phyloP scores from a whole-genome alignment of 1,284 basidiomycete species.

The Boletellus deceptivus region DNA sequence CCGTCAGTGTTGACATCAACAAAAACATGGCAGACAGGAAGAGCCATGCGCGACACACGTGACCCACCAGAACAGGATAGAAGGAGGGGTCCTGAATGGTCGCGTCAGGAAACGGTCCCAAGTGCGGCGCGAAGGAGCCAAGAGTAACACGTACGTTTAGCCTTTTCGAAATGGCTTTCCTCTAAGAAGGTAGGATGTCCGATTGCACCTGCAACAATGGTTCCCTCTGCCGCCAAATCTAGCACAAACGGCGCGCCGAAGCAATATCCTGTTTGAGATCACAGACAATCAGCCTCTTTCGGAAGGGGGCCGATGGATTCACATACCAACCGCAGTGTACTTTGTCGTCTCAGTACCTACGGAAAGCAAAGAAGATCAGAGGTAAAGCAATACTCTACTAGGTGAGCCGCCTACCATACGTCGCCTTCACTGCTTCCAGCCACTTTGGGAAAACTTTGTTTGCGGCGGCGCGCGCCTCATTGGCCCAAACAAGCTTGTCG shows the following conservation, averaged over 20 bases:
- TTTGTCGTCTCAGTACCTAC: constrained; percentile 22
- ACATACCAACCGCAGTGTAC: constrained; percentile 39
- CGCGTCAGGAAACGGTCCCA: too few species aligned
- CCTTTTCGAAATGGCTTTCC: constrained; percentile 44
- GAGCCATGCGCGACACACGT: too few species aligned
- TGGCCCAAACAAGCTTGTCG: constrained; percentile 17
- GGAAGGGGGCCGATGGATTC: too few species aligned
- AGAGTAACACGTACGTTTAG: too few species aligned
- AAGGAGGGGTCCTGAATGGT: constrained; percentile 44
- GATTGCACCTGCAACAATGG: constrained; percentile 48
- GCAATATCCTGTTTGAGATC: constrained; percentile 45
- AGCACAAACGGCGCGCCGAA: constrained; percentile 53
- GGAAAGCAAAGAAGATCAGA: background rate
- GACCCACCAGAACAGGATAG: constrained; percentile 47
- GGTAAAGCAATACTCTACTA: background rate
- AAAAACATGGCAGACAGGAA: too few species aligned
- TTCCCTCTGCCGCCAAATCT: constrained; percentile 42
- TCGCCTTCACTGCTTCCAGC: constrained; percentile 19
- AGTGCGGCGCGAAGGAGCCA: too few species aligned
- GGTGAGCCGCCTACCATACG: constrained; percentile 9
- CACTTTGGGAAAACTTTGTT: constrained; percentile 9
- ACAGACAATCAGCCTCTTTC: too few species aligned
- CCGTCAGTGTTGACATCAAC: constrained; percentile 21
- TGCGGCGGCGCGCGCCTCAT: constrained; percentile 8
- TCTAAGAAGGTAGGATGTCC: constrained; percentile 54